A percentile compares a stretch with the other conserved stretches of the same genome.
These are phyloP conservation scores for Tulasnella sp. DNA, from an alignment of 768 basidiomycete genomes.

Conservation along the genomic window DNA sequence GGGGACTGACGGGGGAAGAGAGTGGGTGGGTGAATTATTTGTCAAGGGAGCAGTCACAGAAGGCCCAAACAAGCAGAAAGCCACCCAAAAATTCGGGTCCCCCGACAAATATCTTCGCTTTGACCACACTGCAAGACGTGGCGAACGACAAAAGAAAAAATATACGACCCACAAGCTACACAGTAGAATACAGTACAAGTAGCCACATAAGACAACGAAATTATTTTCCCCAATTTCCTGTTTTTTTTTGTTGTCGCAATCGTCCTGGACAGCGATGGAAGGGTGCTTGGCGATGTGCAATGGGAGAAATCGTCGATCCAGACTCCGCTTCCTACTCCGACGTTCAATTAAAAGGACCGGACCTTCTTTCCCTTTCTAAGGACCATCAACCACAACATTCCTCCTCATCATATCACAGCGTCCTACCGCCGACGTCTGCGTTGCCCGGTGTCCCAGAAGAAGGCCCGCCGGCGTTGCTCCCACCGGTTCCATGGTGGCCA, in stretches of 20 bases:
- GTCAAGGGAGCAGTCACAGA: neutral
- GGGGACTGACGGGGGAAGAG: neutral
- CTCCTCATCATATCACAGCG: neutral
- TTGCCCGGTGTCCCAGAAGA: neutral
- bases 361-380: neutral
- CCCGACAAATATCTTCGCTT: neutral
- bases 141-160: neutral
- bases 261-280: neutral
- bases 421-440: neutral
- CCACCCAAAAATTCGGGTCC: neutral
- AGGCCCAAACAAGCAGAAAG: neutral
- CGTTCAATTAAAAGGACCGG: neutral
- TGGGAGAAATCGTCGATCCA: neutral
- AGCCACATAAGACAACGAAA: neutral
- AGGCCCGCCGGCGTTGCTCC: neutral
- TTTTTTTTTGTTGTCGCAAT: neutral
- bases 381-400: neutral
- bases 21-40: neutral
- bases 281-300: neutral
- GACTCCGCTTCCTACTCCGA: neutral
- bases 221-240: too few relatives aligned
- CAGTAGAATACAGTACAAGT: neutral
- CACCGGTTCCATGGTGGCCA: neutral
- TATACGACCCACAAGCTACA: neutral
- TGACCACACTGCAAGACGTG: neutral